Evolutionary conservation across 176 grass and related monocot genomes (phyloP).

Genomic region (Musa acuminata): DNA sequence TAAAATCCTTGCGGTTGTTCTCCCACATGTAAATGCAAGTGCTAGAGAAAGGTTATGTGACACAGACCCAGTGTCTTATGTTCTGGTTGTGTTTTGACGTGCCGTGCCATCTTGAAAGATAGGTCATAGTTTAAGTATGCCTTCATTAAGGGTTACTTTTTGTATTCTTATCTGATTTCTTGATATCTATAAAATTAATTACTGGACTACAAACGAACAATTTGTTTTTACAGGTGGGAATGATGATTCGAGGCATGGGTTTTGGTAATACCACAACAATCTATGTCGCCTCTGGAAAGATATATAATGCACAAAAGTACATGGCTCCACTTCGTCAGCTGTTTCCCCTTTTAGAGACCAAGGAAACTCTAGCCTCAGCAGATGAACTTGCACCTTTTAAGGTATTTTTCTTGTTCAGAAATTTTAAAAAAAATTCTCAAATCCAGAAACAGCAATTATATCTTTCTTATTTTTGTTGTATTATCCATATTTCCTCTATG

Average conservation of each 20-base stretch:
- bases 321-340: slow-evolving; percentile 66
- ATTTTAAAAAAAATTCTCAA: not conserved
- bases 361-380: slow-evolving; percentile 53
- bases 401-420: slow-evolving; percentile 23
- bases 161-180: too few relatives aligned
- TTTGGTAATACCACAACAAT: slow-evolving; percentile 67
- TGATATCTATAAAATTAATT: not conserved
- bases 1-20: too few relatives aligned
- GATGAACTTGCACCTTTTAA: slow-evolving; percentile 67
- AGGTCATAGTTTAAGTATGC: too few relatives aligned
- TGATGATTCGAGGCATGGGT: slow-evolving; percentile 97
- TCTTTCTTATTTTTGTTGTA: not conserved
- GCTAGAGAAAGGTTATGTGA: too few relatives aligned
- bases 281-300: slow-evolving; percentile 81
- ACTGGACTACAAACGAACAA: not conserved
- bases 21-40: too few relatives aligned
- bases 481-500: not conserved
- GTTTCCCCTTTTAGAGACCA: slow-evolving; percentile 79
- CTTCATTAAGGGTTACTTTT: too few relatives aligned
- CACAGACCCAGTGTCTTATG: too few relatives aligned
- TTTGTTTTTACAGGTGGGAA: slow-evolving; percentile 58
- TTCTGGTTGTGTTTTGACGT: too few relatives aligned
- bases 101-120: too few relatives aligned
- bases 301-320: slow-evolving; percentile 62
- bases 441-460: too few relatives aligned